Base-by-base conservation (phyloP, 352 stramenopile genomes). In the Chrysophaeum taylorii region DNA sequence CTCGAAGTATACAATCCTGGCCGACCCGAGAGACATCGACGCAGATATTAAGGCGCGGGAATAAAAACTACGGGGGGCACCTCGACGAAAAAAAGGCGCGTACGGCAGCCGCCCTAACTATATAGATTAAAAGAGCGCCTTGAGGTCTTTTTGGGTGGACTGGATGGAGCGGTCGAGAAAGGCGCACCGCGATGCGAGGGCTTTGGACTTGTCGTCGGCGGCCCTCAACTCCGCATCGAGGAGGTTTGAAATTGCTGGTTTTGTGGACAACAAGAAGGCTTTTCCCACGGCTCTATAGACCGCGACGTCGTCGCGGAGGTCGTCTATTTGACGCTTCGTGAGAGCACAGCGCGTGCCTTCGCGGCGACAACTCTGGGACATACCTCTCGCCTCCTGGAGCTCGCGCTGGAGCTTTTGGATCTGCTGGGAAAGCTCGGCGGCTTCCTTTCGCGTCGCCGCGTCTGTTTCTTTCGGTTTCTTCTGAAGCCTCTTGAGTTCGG, bases 401-500 rank as follows among this genome's bases (percentile, higher is more conserved):
- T 71, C 43, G 27, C 67, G 41, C 50, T 42, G 18, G 48, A 9
- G 18, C 45, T 67, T 27, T 5, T 29, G 14, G 41, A 70, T 1
- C 9, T 42, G 33, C 61, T 73, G 60, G 18, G 57, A 63, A 1
- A 73, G 25, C 69, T 71, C 60, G 27, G 70, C 53, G 9, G 29
- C 61, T 21, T 70, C 48, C 41, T 16, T 23, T 29, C 43, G 42
- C 35, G 54, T 36, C 1, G 36, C 69, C 29, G 41, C 43, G 50
- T 70, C 64, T 73, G 53, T 63, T 63, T 18, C n/a, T 77, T 14
- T 48, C 54, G 69, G 62, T 74, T 73, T 21, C 73, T 60, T 64
- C 86, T 86, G 61, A 86, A 84, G 75, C 72, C 87, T 87, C 50
- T 79, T 70, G 21, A 90, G 70, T 68, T 87, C 82, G 41, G 75